Base-by-base conservation (phyloP, 2,329 filamentous ascomycete species). In the Sporothrix curviconia region DNA sequence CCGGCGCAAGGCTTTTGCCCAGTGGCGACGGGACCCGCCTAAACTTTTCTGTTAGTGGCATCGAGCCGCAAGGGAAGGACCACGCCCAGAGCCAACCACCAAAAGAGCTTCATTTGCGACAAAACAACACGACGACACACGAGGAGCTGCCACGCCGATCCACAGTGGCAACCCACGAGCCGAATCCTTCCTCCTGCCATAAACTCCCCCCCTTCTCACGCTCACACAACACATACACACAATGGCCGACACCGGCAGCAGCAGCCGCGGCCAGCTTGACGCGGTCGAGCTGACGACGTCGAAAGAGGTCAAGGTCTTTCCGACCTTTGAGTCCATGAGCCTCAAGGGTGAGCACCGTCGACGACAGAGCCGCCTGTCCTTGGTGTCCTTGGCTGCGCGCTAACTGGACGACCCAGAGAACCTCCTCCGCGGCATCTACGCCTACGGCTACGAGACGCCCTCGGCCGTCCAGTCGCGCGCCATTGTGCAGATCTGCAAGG, bases 211-310 rank as follows among this genome's bases (percentile, higher is more conserved):
- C 37, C 25, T 19, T 3, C 17, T 8, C 32, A 25, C 34, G 30
- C 15, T 8, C 40, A 14, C 15, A 36, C 54, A 43, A 47, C n/a
- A 56, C 57, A 17, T 24, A 36, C 37, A 19, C 72, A 89, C 62
- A 66, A 99, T 97, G 94, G 90, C 92, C 63, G 92, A 97, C 42
- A 53, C 82, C 65, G 87, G 71, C 46, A 46, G 82, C 65, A 87
- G n/a, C n/a, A 63, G 56, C 60, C 77, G 76, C 64, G 81, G 81
- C 76, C 92, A 92, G 77, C 85, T 86, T 63, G 94, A 97, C 73
- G 92, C 96, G 80, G 95, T 97, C 86, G 92, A 97, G 78, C 97
- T 99, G 74, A 88, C 87, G 64, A 99, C 94, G 72, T 96, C 92
- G 63, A 96, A 96, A 77, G 94, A 97, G 80, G 92, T 97, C 60